Evolutionary conservation across 306 rosid genomes (phyloP).

Genomic region (Citrullus colocynthis): DNA sequence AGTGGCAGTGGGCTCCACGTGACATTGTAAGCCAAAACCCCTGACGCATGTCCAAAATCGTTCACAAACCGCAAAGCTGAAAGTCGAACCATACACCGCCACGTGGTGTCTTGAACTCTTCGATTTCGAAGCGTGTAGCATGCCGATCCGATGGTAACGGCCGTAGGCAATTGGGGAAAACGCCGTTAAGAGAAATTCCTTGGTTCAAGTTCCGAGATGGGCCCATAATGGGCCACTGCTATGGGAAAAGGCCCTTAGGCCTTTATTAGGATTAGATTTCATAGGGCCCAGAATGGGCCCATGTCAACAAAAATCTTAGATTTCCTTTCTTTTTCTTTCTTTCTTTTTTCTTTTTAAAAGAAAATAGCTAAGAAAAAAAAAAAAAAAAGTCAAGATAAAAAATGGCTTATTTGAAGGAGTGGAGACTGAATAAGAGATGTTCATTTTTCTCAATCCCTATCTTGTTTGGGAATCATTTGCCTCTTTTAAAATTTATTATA

Average conservation of each 20-base stretch:
- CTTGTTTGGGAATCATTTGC: too few species aligned
- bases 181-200: not conserved
- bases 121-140: not conserved
- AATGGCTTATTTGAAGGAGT: too few species aligned
- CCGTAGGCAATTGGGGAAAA: not conserved
- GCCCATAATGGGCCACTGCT: slow-evolving; percentile 1
- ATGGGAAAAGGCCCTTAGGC: not conserved
- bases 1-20: not conserved
- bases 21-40: not conserved
- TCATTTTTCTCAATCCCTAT: too few species aligned
- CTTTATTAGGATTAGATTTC: slow-evolving; percentile 6
- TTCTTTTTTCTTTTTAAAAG: too few species aligned
- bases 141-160: not conserved
- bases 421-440: too few species aligned
- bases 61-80: not conserved
- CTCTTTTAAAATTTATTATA: too few species aligned
- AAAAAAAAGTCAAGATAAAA: too few species aligned
- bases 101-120: not conserved
- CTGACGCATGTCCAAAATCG: not conserved
- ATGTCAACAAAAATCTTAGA: not conserved
- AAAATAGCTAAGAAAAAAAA: too few species aligned
- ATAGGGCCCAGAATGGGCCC: not conserved
- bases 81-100: not conserved
- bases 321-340: too few species aligned
- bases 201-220: slow-evolving; percentile 5